These are phyloP conservation scores for Fusarium bulbicola DNA, from an alignment of 2,329 filamentous ascomycete species.

Conservation along the genomic window DNA sequence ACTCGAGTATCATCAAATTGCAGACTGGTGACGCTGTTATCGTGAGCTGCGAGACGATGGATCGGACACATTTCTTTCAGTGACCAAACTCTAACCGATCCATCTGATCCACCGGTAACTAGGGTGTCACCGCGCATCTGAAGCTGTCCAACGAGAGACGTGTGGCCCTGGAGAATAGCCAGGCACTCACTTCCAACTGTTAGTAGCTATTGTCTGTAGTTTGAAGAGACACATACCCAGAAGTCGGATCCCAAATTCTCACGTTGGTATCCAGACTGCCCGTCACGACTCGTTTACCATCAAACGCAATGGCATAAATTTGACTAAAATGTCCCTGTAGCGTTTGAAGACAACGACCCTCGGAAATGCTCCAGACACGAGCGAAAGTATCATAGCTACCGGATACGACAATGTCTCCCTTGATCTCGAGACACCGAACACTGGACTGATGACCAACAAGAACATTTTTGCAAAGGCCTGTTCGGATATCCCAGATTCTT, in stretches of 20 bases:
- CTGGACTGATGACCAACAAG: conserved; percentile 95
- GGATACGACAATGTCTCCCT: conserved; percentile 96
- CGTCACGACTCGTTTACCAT: conserved; percentile 91
- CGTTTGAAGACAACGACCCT: conserved; percentile 90
- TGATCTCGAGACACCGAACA: conserved; percentile 93
- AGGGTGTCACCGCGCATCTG: conserved; percentile 95
- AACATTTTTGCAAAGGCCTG: conserved; percentile 88
- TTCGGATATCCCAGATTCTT: conserved; percentile 92
- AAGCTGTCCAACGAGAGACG: conserved; percentile 93
- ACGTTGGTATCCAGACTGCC: conserved; percentile 97
- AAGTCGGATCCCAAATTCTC: conserved; percentile 92
- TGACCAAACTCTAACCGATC: conserved; percentile 96
- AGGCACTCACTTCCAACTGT: conserved; percentile 72
- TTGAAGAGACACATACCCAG: conserved; percentile 69
- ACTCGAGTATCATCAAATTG: conserved; percentile 97
- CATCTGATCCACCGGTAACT: conserved; percentile 95
- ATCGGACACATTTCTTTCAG: conserved; percentile 90
- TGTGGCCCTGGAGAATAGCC: conserved; percentile 94
- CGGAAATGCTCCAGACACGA: conserved; percentile 96
- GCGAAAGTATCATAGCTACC: conserved; percentile 98
- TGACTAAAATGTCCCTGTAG: conserved; percentile 96
- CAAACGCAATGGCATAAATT: conserved; percentile 98
- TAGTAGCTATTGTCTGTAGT: conserved; percentile 40
- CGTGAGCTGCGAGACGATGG: conserved; percentile 92
- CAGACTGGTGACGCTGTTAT: conserved; percentile 97